Evolutionary conservation across 345 rosid species (phyloP), one percentile per base, ranked within the genome.

Genomic region (Corymbia maculata): DNA sequence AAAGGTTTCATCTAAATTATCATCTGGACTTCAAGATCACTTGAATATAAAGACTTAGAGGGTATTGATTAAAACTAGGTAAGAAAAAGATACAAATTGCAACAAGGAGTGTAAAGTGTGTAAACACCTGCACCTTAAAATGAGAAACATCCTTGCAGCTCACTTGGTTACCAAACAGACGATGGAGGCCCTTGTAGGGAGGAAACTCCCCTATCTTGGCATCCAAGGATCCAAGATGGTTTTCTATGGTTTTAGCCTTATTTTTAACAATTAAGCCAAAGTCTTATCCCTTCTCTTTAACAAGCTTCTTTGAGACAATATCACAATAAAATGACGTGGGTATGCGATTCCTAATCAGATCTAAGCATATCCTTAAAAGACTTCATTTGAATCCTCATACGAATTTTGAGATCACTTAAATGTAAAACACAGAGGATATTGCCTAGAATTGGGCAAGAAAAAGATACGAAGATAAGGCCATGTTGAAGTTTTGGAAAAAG

Each of bases 21-120:
- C 2, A 0, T 22, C 2, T 0, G 13, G 28, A 55, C 9, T 21
- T 55, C 9, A 28, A 28, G 61, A 55, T 22, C 61, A 9, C 12
- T 28, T 55, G 24, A 5, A 55, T 2, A 28, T 22, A 55, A 55
- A 55, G 28, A 22, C 28, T 55, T 9, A 4, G 42, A 22, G 28
- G 61, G 24, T 55, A 55, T 22, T 55, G 61, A 26, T 55, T 55
- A 8, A 28, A 55, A 55, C 28, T 55, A 21, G 26, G 61, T 8
- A 22, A 22, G 28, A 9, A 22, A 55, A 55, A 22, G 9, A 55
- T 55, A 55, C 61, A 55, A 21, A 55, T 28, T 22, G 12, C 21
- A 55, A 55, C 9, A 55, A 55, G 24, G 61, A 28, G 28, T 55
- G 61, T 28, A 55, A 22, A 55, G 24, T 21, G 28, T 22, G 28